Percentiles rank a stretch among this genome's conserved stretches.
Conservation (phyloP, 164 flowering plant species). For the Chimonanthus salicifolius region DNA sequence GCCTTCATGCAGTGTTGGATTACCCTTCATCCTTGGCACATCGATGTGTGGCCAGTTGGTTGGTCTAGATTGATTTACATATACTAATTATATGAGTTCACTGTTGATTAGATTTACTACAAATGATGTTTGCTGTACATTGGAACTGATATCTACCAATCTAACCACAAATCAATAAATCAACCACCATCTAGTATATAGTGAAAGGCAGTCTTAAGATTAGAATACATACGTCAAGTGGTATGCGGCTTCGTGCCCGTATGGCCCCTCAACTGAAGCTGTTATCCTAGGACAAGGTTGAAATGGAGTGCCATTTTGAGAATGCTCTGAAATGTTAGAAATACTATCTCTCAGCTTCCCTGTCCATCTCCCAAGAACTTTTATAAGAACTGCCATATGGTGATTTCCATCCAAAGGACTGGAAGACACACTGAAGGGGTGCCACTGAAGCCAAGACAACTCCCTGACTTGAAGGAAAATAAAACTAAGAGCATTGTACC, state of each 20-base stretch:
- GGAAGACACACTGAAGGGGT: slow-evolving; percentile 94
- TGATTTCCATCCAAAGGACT: slow-evolving; percentile 78
- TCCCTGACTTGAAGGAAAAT: slow-evolving; percentile 74
- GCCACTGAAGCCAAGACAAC: slow-evolving; percentile 88
- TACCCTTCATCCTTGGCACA: too few species aligned
- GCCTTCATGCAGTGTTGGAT: too few species aligned
- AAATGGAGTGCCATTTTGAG: slow-evolving; percentile 12
- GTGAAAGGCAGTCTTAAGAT: too few species aligned
- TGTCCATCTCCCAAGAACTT: slow-evolving; percentile 93
- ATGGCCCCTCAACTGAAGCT: slow-evolving; percentile 93
- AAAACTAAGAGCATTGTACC: slow-evolving; percentile 82
- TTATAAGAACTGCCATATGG: slow-evolving; percentile 71
- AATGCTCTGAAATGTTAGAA: slow-evolving; percentile 20
- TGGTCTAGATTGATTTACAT: too few species aligned
- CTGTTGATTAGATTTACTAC: too few species aligned
- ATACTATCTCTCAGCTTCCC: slow-evolving; percentile 43
- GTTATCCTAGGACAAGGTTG: slow-evolving; percentile 34
- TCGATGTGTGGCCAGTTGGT: too few species aligned
- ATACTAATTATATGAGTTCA: too few species aligned
- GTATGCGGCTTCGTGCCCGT: slow-evolving; percentile 83
- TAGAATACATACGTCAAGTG: slow-evolving; percentile 54
- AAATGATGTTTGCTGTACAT: too few species aligned
- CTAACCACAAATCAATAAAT: too few species aligned
- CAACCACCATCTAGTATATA: too few species aligned
- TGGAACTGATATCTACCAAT: too few species aligned